Conservation (phyloP, 768 basidiomycete species). For the Tylopilus subfusipes region DNA sequence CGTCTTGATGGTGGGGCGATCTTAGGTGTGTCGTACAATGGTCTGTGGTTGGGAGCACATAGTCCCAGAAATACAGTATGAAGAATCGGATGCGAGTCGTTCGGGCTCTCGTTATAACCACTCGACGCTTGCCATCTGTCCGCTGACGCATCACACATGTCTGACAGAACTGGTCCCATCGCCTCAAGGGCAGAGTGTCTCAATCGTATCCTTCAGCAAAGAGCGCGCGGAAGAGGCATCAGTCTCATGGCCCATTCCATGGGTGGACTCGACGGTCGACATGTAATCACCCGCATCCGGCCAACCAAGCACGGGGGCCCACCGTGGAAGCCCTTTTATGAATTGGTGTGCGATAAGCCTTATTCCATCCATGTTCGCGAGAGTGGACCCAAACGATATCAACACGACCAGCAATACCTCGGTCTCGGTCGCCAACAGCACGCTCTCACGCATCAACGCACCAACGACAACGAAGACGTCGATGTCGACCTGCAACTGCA, state of each 20-base stretch:
- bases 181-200: slow-evolving; percentile 73
- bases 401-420: slow-evolving; percentile 67
- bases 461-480: too few relatives aligned
- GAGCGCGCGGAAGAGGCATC: slow-evolving; percentile 70
- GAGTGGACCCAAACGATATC: slow-evolving; percentile 13
- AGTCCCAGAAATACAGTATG: too few relatives aligned
- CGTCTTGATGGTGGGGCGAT: too few relatives aligned
- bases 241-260: slow-evolving; percentile 97
- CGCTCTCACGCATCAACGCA: slow-evolving; percentile 7
- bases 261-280: slow-evolving; percentile 94
- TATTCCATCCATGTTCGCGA: slow-evolving; percentile 1
- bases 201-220: slow-evolving; percentile 64
- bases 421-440: slow-evolving; percentile 74
- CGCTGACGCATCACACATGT: neutral
- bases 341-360: slow-evolving; percentile 87
- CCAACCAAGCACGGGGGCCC: slow-evolving; percentile 90
- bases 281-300: slow-evolving; percentile 82
- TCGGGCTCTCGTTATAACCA: neutral
- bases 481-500: neutral
- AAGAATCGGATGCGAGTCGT: too few relatives aligned
- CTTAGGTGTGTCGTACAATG: too few relatives aligned
- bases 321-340: slow-evolving; percentile 98
- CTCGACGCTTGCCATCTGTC: neutral
- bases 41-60: too few relatives aligned
- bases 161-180: slow-evolving; percentile 81